Percentiles rank a stretch among this genome's conserved stretches.
Conservation (phyloP, 2,329 filamentous ascomycete genomes). For the Xylaria sp. region DNA sequence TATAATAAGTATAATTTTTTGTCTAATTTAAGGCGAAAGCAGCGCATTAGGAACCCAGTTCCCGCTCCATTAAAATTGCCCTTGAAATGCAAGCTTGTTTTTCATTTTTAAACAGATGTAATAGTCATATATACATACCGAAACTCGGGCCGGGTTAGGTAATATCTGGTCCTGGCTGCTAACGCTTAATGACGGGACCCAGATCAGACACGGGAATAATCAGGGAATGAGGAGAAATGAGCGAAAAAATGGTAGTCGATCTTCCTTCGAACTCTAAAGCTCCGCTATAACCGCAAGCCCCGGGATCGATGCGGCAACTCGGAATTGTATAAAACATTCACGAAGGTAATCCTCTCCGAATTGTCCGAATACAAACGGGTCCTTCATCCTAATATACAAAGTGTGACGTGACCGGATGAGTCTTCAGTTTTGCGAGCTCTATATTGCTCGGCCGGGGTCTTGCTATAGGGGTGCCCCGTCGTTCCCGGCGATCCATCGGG, state of each 20-base stretch:
- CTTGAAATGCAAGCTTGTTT: not conserved
- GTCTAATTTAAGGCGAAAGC: not conserved
- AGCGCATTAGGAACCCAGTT: not conserved
- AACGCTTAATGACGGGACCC: not conserved
- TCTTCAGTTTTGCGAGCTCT: not conserved
- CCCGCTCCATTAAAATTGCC: not conserved
- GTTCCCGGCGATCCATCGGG: not conserved
- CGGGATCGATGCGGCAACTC: not conserved
- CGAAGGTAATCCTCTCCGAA: not conserved
- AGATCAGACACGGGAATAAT: conserved; percentile 20
- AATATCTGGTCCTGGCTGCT: not conserved
- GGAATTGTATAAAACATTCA: too few species aligned
- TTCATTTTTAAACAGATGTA: not conserved
- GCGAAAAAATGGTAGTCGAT: not conserved
- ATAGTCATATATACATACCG: not conserved
- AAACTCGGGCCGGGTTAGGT: not conserved
- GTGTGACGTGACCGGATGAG: not conserved
- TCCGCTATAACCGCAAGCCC: not conserved
- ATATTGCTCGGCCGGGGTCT: not conserved
- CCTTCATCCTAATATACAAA: not conserved
- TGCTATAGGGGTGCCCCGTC: not conserved
- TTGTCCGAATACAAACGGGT: not conserved
- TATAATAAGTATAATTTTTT: not conserved
- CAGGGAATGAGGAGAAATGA: conserved; percentile 4
- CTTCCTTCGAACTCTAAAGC: not conserved